Evolutionary conservation across 179 eudicot species (phyloP).

Genomic region (Monotropa hypopitys): DNA sequence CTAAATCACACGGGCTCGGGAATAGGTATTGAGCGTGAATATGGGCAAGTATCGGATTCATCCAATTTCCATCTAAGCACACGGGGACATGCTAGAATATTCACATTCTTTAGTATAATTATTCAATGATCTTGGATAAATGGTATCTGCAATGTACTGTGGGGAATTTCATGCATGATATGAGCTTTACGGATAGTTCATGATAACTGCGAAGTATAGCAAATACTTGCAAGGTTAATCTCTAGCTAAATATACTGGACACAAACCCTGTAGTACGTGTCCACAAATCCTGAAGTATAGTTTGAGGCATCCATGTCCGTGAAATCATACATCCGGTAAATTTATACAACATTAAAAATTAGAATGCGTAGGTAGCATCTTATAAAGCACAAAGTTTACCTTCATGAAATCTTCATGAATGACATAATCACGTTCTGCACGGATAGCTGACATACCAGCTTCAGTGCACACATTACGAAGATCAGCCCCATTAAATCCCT

Average conservation of each 20-base stretch:
- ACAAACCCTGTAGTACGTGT: background rate
- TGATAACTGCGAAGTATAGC: background rate
- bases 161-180: background rate
- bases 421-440: conserved; percentile 92
- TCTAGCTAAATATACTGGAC: background rate
- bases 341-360: background rate
- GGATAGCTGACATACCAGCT: conserved; percentile 89
- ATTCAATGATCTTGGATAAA: background rate
- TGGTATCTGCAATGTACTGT: background rate
- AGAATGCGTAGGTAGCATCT: conserved; percentile 63
- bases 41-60: background rate
- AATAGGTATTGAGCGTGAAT: background rate
- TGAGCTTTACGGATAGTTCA: background rate
- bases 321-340: background rate
- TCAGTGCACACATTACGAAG: conserved; percentile 83
- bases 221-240: background rate
- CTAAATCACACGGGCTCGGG: background rate
- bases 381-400: conserved; percentile 78
- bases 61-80: background rate
- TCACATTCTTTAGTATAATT: background rate
- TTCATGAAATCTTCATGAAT: conserved; percentile 96
- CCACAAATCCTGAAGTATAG: no score
- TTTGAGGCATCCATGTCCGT: background rate
- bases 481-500: conserved; percentile 95
- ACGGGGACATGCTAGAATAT: background rate